A percentile compares a stretch with the other conserved stretches of the same genome.
Conservation (phyloP, 306 rosid species). For the Dryas alaskensis region DNA sequence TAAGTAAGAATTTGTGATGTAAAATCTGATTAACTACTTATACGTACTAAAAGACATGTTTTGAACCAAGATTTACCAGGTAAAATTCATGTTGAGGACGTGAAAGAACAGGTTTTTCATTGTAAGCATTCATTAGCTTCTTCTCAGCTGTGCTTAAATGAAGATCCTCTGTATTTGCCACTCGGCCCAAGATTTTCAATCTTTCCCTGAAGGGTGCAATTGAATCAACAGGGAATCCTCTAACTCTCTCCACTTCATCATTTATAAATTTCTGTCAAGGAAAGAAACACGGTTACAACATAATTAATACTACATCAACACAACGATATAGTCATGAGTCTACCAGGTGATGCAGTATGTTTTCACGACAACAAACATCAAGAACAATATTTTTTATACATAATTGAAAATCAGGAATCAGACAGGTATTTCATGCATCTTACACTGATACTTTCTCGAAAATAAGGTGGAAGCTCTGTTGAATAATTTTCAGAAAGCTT, state of each 20-base stretch:
- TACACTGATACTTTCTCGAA: slow-evolving; percentile 74
- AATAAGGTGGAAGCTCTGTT: slow-evolving; percentile 66
- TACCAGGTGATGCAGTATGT: neutral
- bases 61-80: slow-evolving; percentile 48
- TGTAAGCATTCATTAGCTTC: slow-evolving; percentile 88
- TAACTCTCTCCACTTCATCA: slow-evolving; percentile 96
- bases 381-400: slow-evolving; percentile 12
- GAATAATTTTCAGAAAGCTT: slow-evolving; percentile 77
- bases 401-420: slow-evolving; percentile 5
- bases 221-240: slow-evolving; percentile 82
- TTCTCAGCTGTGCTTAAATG: slow-evolving; percentile 69
- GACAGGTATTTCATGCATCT: slow-evolving; percentile 27
- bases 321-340: neutral
- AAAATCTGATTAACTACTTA: neutral
- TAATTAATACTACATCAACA: slow-evolving; percentile 6
- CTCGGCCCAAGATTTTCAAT: slow-evolving; percentile 79
- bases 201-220: slow-evolving; percentile 90
- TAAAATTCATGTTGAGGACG: slow-evolving; percentile 97
- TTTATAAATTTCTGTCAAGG: slow-evolving; percentile 71
- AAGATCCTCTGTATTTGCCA: slow-evolving; percentile 80
- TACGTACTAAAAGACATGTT: neutral
- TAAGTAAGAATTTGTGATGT: neutral
- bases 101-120: slow-evolving; percentile 94
- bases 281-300: slow-evolving; percentile 15
- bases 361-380: slow-evolving; percentile 10